Percentiles rank a stretch among this genome's conserved stretches.
These are phyloP conservation scores for Lodderomyces orthopsilosis DNA, from an alignment of 1,139 yeast genomes.

Conservation along the genomic window DNA sequence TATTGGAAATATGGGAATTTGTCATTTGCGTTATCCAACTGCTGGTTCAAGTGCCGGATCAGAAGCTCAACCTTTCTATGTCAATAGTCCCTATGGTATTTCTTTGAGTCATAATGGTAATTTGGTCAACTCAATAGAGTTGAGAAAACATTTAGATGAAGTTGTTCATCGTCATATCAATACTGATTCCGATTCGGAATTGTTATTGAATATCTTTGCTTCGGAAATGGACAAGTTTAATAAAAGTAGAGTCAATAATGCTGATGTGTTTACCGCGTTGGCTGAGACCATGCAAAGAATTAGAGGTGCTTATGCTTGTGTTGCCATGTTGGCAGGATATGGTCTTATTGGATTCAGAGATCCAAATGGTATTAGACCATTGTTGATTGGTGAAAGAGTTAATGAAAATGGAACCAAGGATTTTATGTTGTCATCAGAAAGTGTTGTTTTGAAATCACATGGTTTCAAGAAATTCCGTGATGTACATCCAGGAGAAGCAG, in stretches of 20 bases:
- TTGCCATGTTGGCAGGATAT: conserved; percentile 93
- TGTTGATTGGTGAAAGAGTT: conserved; percentile 76
- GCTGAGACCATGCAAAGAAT: conserved; percentile 75
- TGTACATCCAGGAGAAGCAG: conserved; percentile 93
- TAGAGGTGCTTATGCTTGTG: conserved; percentile 95
- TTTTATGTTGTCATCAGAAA: conserved; percentile 94
- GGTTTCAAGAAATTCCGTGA: conserved; percentile 81
- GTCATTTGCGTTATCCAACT: conserved; percentile 94
- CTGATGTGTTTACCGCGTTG: conserved; percentile 83
- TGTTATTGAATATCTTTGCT: conserved; percentile 85
- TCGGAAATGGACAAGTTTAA: conserved; percentile 87
- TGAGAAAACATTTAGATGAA: conserved; percentile 80
- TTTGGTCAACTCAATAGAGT: conserved; percentile 78
- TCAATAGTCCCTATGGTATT: conserved; percentile 94
- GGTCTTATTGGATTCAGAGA: conserved; percentile 95
- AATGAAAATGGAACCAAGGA: conserved; percentile 72
- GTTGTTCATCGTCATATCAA: conserved; percentile 95
- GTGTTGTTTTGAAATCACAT: conserved; percentile 93
- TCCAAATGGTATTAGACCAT: conserved; percentile 94
- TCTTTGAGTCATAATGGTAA: conserved; percentile 92
- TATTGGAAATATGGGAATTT: conserved; percentile 93
- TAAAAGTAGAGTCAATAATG: conserved; percentile 89
- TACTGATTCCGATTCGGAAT: conserved; percentile 94
- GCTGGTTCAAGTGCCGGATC: conserved; percentile 97
- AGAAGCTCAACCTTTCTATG: conserved; percentile 98